phyloP scores from a whole-genome alignment of 345 rosid species.

The Citrus australasica region DNA sequence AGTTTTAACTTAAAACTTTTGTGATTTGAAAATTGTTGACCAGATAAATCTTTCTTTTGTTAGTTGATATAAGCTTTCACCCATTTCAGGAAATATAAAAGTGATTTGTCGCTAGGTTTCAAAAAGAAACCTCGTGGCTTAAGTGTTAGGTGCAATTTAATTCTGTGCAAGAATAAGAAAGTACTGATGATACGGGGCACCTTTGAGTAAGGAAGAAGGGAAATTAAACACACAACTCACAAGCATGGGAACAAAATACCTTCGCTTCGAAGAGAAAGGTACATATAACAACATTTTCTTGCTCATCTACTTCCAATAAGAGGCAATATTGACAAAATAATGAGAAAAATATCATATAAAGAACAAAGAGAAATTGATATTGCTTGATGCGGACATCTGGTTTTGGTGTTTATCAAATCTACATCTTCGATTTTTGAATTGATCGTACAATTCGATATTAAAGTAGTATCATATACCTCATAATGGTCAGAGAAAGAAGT shows the following conservation, averaged over 20 bases:
- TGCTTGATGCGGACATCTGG: constrained; percentile 25
- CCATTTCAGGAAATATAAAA: constrained; percentile 1
- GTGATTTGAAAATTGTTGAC: neutral
- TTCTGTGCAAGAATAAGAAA: constrained; percentile 24
- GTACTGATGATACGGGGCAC: constrained; percentile 1
- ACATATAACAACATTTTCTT: constrained; percentile 18
- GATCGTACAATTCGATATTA: neutral
- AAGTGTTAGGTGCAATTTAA: constrained; percentile 21
- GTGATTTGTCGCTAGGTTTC: constrained; percentile 9
- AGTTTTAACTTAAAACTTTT: neutral
- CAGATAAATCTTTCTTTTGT: neutral
- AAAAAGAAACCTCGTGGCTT: neutral
- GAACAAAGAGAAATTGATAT: constrained; percentile 11
- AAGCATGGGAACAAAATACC: constrained; percentile 20
- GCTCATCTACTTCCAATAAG: constrained; percentile 18
- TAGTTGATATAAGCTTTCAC: neutral
- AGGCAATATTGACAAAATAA: constrained; percentile 13
- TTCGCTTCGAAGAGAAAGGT: constrained; percentile 46
- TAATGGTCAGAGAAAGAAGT: neutral
- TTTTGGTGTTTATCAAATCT: constrained; percentile 4
- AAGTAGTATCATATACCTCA: neutral
- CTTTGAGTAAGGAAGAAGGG: constrained; percentile 48
- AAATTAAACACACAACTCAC: constrained; percentile 6
- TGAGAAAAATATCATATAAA: neutral
- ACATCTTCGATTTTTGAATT: neutral